These are phyloP conservation scores for Penicillium sp. DNA, from an alignment of 2,329 filamentous ascomycete species.

Conservation along the genomic window DNA sequence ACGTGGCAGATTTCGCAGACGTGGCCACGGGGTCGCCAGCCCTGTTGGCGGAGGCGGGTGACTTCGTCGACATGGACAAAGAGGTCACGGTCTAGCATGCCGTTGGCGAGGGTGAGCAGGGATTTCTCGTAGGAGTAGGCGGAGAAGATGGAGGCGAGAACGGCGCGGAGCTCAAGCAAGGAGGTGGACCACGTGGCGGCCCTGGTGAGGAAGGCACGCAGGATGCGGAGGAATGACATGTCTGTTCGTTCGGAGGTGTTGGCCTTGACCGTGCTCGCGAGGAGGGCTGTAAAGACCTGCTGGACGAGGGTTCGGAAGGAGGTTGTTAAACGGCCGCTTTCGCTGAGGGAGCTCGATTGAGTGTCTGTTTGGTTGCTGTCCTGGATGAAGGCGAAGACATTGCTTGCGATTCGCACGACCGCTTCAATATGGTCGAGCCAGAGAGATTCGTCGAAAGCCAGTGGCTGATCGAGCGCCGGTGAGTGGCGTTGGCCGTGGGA, in stretches of 20 bases:
- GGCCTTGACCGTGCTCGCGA: conserved; percentile 68
- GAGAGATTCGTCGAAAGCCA: conserved; percentile 63
- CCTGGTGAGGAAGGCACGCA: conserved; percentile 83
- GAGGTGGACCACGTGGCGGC: conserved; percentile 82
- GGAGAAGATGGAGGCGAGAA: conserved; percentile 86
- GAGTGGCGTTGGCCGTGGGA: conserved; percentile 40
- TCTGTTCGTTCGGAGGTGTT: conserved; percentile 50
- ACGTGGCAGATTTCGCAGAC: conserved; percentile 84
- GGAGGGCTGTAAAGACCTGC: conserved; percentile 82
- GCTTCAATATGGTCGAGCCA: conserved; percentile 68
- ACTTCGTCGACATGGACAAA: conserved; percentile 81
- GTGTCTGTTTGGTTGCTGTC: conserved; percentile 27
- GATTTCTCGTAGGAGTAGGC: conserved; percentile 95
- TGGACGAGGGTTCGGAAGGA: conserved; percentile 81
- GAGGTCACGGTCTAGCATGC: conserved; percentile 82
- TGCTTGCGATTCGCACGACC: conserved; percentile 64
- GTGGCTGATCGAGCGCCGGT: conserved; percentile 55
- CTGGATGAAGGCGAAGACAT: conserved; percentile 60
- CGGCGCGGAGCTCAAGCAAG: conserved; percentile 79
- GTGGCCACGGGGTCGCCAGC: conserved; percentile 85
- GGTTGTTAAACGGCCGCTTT: conserved; percentile 55
- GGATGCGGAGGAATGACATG: conserved; percentile 81
- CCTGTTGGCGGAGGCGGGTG: conserved; percentile 73
- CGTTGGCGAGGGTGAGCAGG: conserved; percentile 80
- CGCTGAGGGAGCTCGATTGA: conserved; percentile 16